Percentiles rank a stretch among this genome's conserved stretches.
phyloP scores from a whole-genome alignment of 177 flowering plant species.

The Vitis hybrid region DNA sequence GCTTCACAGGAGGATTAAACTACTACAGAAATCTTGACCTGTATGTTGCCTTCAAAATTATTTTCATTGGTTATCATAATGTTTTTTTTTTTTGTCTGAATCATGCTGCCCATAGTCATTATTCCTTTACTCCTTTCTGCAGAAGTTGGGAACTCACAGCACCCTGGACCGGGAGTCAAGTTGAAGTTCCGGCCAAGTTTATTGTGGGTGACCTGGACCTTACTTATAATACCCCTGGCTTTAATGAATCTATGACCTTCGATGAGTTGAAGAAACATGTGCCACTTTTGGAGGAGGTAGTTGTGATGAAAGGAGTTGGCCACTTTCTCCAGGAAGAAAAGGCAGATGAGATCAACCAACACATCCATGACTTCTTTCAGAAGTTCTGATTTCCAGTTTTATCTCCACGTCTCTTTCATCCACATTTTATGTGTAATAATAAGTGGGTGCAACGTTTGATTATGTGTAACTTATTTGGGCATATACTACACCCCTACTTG shows the following conservation, averaged over 20 bases:
- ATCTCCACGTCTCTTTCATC: no score
- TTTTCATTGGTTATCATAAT: background rate
- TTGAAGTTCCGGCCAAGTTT: slow-evolving; percentile 60
- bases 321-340: slow-evolving; percentile 38
- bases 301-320: slow-evolving; percentile 44
- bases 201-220: slow-evolving; percentile 62
- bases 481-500: no score
- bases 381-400: no score
- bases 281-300: slow-evolving; percentile 45
- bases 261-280: slow-evolving; percentile 46
- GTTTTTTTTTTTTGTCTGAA: no score
- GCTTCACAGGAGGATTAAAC: slow-evolving; percentile 56
- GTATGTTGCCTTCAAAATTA: slow-evolving; percentile 26
- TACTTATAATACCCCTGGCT: slow-evolving; percentile 22
- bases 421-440: no score
- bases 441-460: no score
- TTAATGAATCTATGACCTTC: slow-evolving; percentile 44
- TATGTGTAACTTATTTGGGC: no score
- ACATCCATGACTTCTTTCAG: no score
- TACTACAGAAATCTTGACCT: slow-evolving; percentile 35
- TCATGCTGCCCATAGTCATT: no score
- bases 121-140: slow-evolving; percentile 10
- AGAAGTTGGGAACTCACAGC: slow-evolving; percentile 68
- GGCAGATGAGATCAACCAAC: no score
- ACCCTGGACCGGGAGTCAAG: slow-evolving; percentile 47